Base-by-base conservation (phyloP, 1,284 basidiomycete genomes). In the Ustanciosporium gigantosporum region DNA sequence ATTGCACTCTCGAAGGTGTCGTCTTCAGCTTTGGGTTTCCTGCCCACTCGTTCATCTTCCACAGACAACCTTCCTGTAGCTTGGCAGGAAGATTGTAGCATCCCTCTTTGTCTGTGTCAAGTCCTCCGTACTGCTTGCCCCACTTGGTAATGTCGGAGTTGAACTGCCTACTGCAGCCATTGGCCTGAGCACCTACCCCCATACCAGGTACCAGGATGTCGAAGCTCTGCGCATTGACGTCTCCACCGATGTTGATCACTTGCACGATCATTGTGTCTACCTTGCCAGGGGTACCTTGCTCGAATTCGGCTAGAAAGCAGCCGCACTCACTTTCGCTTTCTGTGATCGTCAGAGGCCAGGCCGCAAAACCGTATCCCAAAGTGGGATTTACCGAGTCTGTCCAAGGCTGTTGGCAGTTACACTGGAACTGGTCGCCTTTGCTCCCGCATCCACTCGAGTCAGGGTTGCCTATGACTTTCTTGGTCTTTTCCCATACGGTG, bases 121-220 rank as follows among this genome's bases (percentile, higher is more conserved):
- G 47, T 25, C 58, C 58, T 24, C 58, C 58, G 25, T 56, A 56
- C 43, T 50, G 51, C 9, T 39, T 36, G 15, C 58, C 58, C 58
- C 58, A 61, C 17, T 31, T 37, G 24, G 37, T 37, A 13, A 47
- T 49, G 35, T 53, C 57, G 22, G 25, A 24, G 24, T 52, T 48
- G 47, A 43, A 61, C 31, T 61, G 58, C 8, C 29, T 34, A 11
- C 37, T 21, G 27, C 58, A 61, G 32, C 58, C 58, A 15, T 55
- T 25, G 2, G 43, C 51, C 34, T 43, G 41, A 4, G 15, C 15
- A 6, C 58, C 58, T 0, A 61, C 21, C 13, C 58, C 58, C 58
- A 61, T 61, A 9, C 58, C 58, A 5, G 58, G 58, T 0, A 61
- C 58, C 3, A 61, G 58, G 23, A 61, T 61, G 41, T 61, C 58